Conservation (phyloP, 2,329 filamentous ascomycete genomes). For the Aspergillus arachidicola region DNA sequence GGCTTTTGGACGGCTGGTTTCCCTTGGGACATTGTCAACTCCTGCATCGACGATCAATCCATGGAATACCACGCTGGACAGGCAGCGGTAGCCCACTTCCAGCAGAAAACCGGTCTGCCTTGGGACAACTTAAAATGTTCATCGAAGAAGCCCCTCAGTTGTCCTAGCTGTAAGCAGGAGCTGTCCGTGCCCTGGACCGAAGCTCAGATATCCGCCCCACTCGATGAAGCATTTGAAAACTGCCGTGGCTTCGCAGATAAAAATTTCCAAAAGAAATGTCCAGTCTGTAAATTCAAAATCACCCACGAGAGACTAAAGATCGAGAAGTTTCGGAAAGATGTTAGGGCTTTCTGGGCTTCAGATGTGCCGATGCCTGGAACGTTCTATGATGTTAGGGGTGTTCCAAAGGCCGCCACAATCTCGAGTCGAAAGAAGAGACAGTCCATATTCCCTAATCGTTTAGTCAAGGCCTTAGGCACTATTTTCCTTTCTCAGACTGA, state of each 20-base stretch:
- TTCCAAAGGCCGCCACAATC: conserved; percentile 40
- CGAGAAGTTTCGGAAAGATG: conserved; percentile 63
- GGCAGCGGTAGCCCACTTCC: conserved; percentile 53
- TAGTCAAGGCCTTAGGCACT: conserved; percentile 54
- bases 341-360: conserved; percentile 50
- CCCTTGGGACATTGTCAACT: conserved; percentile 65
- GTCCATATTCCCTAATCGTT: conserved; percentile 58
- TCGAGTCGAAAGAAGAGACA: conserved; percentile 14
- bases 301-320: conserved; percentile 63
- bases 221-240: conserved; percentile 30
- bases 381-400: conserved; percentile 59
- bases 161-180: conserved; percentile 55
- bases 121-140: conserved; percentile 65
- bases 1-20: conserved; percentile 64
- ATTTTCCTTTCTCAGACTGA: conserved; percentile 41
- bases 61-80: conserved; percentile 60
- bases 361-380: conserved; percentile 68
- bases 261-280: conserved; percentile 56
- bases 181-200: conserved; percentile 63
- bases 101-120: conserved; percentile 47
- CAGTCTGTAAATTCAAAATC: conserved; percentile 53
- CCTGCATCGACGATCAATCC: conserved; percentile 58
- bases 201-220: conserved; percentile 24
- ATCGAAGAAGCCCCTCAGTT: conserved; percentile 53
- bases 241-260: conserved; percentile 40